phyloP scores from a whole-genome alignment of 352 stramenopile species.

The Hyphochytrium catenoides region DNA sequence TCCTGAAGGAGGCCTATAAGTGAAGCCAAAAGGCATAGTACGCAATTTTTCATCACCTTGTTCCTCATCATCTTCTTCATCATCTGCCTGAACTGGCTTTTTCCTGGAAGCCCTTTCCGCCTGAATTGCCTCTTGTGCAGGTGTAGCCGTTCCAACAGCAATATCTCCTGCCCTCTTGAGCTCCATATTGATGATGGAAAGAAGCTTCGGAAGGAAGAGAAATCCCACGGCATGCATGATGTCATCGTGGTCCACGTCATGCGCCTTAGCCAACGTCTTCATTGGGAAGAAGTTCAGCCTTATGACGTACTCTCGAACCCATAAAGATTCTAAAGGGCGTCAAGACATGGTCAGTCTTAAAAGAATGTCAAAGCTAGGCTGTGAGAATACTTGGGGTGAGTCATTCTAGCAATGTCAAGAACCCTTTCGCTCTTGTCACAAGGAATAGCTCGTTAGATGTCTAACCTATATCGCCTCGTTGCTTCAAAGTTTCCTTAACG shows the following conservation, averaged over 20 bases:
- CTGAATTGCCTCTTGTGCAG: constrained; percentile 21
- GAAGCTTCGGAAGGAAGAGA: constrained; percentile 73
- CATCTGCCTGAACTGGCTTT: constrained; percentile 23
- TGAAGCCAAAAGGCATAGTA: neutral
- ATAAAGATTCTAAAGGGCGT: too few species aligned
- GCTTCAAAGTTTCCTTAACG: constrained; percentile 66
- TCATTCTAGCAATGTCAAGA: too few species aligned
- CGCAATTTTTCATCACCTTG: constrained; percentile 19
- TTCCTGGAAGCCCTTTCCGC: constrained; percentile 22
- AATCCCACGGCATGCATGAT: constrained; percentile 63
- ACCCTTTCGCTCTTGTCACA: too few species aligned
- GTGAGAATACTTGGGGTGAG: too few species aligned
- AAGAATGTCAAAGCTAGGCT: too few species aligned
- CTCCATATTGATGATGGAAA: constrained; percentile 79
- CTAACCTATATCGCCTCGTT: constrained; percentile 9
- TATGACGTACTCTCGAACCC: constrained; percentile 91
- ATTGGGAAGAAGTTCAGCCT: constrained; percentile 76
- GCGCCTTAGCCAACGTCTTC: constrained; percentile 82
- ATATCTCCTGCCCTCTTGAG: constrained; percentile 56
- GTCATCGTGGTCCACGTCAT: constrained; percentile 78
- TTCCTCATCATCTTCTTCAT: constrained; percentile 59
- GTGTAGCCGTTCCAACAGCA: constrained; percentile 21
- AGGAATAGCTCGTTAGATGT: too few species aligned
- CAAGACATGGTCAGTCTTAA: too few species aligned
- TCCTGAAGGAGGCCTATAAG: too few species aligned